Evolutionary conservation across 441 rosid species (phyloP), one percentile per base, ranked within the genome.

Genomic region (Mallotus repandus): DNA sequence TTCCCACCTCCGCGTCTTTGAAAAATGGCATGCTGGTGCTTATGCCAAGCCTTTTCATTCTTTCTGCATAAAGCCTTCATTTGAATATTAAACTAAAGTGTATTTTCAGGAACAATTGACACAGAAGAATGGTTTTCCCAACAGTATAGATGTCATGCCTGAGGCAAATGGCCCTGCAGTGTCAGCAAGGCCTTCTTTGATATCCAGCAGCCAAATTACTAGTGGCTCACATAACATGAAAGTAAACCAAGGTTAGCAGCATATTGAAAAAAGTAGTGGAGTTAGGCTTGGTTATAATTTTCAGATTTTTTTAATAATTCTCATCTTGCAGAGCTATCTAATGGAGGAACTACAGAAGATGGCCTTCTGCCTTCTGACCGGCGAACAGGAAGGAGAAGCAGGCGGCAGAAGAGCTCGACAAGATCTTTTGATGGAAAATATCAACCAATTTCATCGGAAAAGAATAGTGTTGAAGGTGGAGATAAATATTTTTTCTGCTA

Each of bases 351-450:
- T 77, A 60, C 70, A 9, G 86, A 85, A 80, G 87, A 80, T 84
- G 87, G 86, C 68, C 67, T 77, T 76, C 73, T 87, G 69, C 81
- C 78, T 60, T 76, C 85, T 71, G 95, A 89, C 62, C 78, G 86
- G 74, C 79, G 84, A 25, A 58, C 81, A 10, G 95, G 95, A 80
- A 88, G 95, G 86, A 93, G 82, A 81, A 74, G 88, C 74, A 91
- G 97, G 82, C 89, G 95, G 77, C 94, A 88, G 72, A 95, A 82
- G 84, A 86, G 77, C 79, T 83, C 92, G 69, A 75, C 82, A 77
- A 85, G 82, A 86, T 67, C 86, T 78, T 69, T 70, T 74, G 93
- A 86, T 75, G 89, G 84, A 76, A 88, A 82, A 78, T 74, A 54
- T 80, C 88, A 75, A 62, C 80, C 60, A n/a, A 16, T 53, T 76